Conservation (phyloP, 306 rosid species). For the Castanea crenata region DNA sequence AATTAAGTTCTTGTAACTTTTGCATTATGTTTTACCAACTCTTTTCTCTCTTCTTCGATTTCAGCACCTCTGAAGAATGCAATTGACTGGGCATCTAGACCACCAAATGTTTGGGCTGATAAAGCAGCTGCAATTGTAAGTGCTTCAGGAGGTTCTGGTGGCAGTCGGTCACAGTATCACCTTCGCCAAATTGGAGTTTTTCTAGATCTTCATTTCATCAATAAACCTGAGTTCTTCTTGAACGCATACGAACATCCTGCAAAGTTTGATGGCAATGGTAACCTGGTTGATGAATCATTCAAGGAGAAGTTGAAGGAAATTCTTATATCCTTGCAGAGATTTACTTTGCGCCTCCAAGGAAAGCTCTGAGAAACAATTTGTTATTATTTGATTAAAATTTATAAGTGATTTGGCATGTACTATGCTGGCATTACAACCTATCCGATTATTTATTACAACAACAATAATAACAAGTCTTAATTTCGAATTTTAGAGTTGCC, state of each 20-base stretch:
- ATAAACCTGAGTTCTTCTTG: conserved; percentile 80
- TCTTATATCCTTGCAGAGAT: conserved; percentile 53
- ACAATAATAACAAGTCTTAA: no score
- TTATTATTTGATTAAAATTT: neutral
- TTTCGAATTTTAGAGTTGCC: no score
- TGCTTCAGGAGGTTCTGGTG: conserved; percentile 75
- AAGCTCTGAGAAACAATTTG: conserved; percentile 7
- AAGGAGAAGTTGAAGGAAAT: conserved; percentile 43
- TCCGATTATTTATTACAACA: neutral
- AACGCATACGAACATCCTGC: conserved; percentile 64
- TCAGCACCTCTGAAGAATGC: conserved; percentile 80
- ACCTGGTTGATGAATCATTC: conserved; percentile 53
- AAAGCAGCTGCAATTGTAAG: conserved; percentile 89
- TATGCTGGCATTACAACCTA: neutral
- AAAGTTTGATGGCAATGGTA: conserved; percentile 65
- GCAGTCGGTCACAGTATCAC: conserved; percentile 70
- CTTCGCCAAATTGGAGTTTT: conserved; percentile 86
- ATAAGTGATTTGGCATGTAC: neutral
- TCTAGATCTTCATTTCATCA: conserved; percentile 86
- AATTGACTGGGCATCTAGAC: conserved; percentile 77
- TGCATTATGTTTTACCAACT: neutral
- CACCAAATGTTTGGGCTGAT: conserved; percentile 82
- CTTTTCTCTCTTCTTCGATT: neutral
- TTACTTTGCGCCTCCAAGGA: conserved; percentile 46
- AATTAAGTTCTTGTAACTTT: neutral